Base-by-base conservation (phyloP, 805 yeast genomes). In the Diddensiella santjacobensis region DNA sequence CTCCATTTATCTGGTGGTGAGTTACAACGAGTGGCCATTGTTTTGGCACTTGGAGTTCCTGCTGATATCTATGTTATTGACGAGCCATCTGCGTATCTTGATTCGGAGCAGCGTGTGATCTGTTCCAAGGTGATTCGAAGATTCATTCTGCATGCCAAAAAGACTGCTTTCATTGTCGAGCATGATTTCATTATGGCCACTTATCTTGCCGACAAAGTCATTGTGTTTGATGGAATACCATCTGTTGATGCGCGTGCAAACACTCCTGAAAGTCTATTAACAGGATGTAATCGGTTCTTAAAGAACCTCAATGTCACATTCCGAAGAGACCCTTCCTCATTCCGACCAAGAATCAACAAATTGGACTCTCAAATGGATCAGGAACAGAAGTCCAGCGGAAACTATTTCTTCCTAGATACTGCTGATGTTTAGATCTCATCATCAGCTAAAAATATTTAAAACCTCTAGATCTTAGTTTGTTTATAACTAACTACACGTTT, bases 131-230 rank as follows among this genome's bases (percentile, higher is more conserved):
- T 93, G 59, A 93, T 93, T 62, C 86, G 96, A 80, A 84, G 96
- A 71, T 93, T 89, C 66, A 87, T 93, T 64, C 74, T 93, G 68
- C 99, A 93, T 68, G 81, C 96, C 60, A 90, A 91, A 77, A 93
- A 91, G 79, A 91, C 98, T 40, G 99, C 99, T n/a, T 93, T 93
- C 69, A 77, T 93, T 62, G 99, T 93, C 51, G 99, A 93, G 83
- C 99, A 93, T 82, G 99, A 93, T 80, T 93, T 93, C 80, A 93
- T 93, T 75, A 93, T 93, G 99, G 98, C 99, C 57, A 93, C 99
- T 15, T 93, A 93, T 69, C 79, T 93, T 77, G 99, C 99, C 55
- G 99, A 93, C 72, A 81, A 95, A 66, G 99, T 93, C 62, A 91
- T 93, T 79, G 98, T 93, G 49, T 93, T 91, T 64, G 99, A 93